phyloP scores from a whole-genome alignment of 495 filamentous ascomycete genomes.

The Annulohypoxylon maeteangense region DNA sequence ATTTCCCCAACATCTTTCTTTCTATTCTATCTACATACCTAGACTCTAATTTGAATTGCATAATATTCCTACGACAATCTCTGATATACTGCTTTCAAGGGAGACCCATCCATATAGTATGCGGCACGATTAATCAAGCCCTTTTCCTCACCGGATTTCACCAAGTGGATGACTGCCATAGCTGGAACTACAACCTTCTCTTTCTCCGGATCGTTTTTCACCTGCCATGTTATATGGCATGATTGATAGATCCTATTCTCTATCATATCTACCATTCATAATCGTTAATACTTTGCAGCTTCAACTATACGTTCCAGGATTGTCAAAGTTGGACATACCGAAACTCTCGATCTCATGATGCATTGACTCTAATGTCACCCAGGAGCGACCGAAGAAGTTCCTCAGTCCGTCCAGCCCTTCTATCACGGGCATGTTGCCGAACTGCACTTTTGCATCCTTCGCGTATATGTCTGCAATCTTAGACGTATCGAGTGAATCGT shows the following conservation, averaged over 20 bases:
- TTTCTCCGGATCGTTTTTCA: constrained; percentile 43
- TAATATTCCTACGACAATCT: constrained; percentile 23
- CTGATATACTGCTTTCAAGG: constrained; percentile 28
- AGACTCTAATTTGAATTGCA: neutral
- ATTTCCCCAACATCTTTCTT: neutral
- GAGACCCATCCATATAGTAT: constrained; percentile 35
- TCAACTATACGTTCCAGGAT: neutral
- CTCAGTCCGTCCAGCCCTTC: constrained; percentile 25
- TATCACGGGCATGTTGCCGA: constrained; percentile 35
- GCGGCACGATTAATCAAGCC: constrained; percentile 12
- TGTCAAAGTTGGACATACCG: constrained; percentile 19
- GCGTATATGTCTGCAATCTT: constrained; percentile 26
- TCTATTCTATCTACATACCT: no score
- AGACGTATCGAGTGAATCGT: constrained; percentile 32
- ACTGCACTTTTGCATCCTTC: constrained; percentile 29
- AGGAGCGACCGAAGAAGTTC: constrained; percentile 31
- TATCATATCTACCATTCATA: constrained; percentile 25
- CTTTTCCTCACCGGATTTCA: constrained; percentile 23
- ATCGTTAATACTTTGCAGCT: neutral
- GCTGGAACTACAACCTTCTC: constrained; percentile 42
- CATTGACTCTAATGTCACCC: constrained; percentile 38
- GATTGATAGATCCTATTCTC: constrained; percentile 41
- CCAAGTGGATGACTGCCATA: constrained; percentile 32
- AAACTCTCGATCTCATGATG: constrained; percentile 39
- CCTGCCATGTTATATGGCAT: constrained; percentile 42